phyloP scores from a whole-genome alignment of 176 grass and related monocot species.

The Pontederia paniculata region DNA sequence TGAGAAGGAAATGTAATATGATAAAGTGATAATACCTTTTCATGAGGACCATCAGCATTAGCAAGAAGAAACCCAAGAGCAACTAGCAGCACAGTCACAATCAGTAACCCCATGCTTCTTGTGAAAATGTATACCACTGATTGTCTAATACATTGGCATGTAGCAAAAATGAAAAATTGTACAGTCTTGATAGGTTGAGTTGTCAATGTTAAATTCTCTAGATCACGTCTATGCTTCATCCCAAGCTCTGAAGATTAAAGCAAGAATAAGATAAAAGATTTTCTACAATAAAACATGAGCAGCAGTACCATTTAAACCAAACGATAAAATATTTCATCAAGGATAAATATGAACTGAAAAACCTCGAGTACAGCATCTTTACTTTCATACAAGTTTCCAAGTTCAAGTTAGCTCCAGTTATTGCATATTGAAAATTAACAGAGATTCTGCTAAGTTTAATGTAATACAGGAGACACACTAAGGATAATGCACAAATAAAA shows the following conservation, averaged over 20 bases:
- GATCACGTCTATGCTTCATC: slow-evolving; percentile 46
- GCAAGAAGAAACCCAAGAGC: slow-evolving; percentile 34
- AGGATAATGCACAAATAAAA: no score
- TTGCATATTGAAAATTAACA: no score
- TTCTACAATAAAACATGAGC: background rate
- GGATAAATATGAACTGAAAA: no score
- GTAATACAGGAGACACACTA: no score
- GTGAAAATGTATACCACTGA: slow-evolving; percentile 46
- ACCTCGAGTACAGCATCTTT: no score
- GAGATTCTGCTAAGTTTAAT: no score
- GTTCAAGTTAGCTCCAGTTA: no score
- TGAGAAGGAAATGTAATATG: slow-evolving; percentile 8
- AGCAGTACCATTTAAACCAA: no score
- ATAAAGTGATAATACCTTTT: slow-evolving; percentile 41
- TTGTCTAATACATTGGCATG: slow-evolving; percentile 41
- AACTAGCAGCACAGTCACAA: slow-evolving; percentile 28
- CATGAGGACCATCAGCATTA: slow-evolving; percentile 39
- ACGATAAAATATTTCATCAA: no score
- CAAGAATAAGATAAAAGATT: slow-evolving; percentile 1
- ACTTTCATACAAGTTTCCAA: no score
- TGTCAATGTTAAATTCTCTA: slow-evolving; percentile 53
- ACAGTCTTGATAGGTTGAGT: slow-evolving; percentile 59
- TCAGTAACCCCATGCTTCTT: slow-evolving; percentile 34
- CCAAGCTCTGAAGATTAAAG: slow-evolving; percentile 45
- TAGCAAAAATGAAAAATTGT: slow-evolving; percentile 50